Percentiles rank a stretch among this genome's conserved stretches.
Evolutionary conservation across 1,284 basidiomycete species (phyloP).

Genomic region (Moniliophthora roreri): DNA sequence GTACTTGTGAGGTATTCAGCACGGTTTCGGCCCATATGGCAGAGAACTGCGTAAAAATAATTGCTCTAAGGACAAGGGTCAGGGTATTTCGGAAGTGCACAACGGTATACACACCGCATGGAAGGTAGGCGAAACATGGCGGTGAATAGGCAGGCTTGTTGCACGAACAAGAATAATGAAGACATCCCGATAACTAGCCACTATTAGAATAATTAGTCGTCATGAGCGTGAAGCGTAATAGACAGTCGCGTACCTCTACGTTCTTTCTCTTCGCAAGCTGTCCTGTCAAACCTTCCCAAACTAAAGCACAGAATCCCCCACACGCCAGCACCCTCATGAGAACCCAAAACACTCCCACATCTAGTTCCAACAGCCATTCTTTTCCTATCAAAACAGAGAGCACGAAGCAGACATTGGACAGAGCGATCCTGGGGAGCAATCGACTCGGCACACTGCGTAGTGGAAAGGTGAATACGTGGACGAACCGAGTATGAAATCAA

Average conservation of each 20-base stretch:
- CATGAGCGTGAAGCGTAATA: neutral
- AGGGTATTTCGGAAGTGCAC: neutral
- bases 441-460: slow-evolving; percentile 43
- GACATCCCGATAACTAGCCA: slow-evolving; percentile 69
- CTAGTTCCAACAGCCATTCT: slow-evolving; percentile 60
- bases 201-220: slow-evolving; percentile 33
- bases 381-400: slow-evolving; percentile 61
- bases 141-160: slow-evolving; percentile 59
- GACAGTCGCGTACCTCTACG: slow-evolving; percentile 51
- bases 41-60: slow-evolving; percentile 68
- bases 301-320: slow-evolving; percentile 56
- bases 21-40: slow-evolving; percentile 60
- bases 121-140: slow-evolving; percentile 66
- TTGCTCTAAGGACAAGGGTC: slow-evolving; percentile 42
- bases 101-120: slow-evolving; percentile 44
- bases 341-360: slow-evolving; percentile 73
- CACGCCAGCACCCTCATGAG: slow-evolving; percentile 67
- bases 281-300: slow-evolving; percentile 56
- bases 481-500: slow-evolving; percentile 8
- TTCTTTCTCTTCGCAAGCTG: slow-evolving; percentile 49
- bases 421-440: slow-evolving; percentile 52
- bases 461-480: neutral
- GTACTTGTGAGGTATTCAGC: slow-evolving; percentile 46
- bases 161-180: slow-evolving; percentile 65
- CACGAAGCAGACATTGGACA: slow-evolving; percentile 62